Evolutionary conservation across 139 green algal genomes (phyloP).

Genomic region (Yamagishiella unicocca): DNA sequence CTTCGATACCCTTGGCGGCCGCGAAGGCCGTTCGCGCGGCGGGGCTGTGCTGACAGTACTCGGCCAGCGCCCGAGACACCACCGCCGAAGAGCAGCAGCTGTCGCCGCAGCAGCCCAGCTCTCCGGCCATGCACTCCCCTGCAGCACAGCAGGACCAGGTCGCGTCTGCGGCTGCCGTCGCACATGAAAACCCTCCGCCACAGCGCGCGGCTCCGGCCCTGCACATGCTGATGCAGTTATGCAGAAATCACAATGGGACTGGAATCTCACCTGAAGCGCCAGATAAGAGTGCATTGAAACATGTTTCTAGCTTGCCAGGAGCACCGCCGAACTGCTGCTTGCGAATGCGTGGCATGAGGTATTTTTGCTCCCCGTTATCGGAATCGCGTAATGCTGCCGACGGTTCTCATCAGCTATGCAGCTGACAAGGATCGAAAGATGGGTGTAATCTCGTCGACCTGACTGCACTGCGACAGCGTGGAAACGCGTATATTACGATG

Average conservation of each 20-base stretch:
- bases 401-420: too few species aligned
- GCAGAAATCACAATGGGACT: not conserved
- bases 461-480: too few species aligned
- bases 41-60: constrained; percentile 39
- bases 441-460: too few species aligned
- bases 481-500: too few species aligned
- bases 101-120: constrained; percentile 42
- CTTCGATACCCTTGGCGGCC: constrained; percentile 6
- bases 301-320: not conserved
- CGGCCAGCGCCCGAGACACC: constrained; percentile 1
- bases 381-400: too few species aligned
- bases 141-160: not conserved
- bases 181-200: too few species aligned
- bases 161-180: too few species aligned
- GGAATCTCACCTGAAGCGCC: not conserved
- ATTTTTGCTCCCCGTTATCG: too few species aligned
- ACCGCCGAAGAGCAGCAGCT: constrained; percentile 26
- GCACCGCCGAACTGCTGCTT: not conserved
- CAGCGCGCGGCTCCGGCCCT: too few species aligned
- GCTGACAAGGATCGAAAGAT: too few species aligned
- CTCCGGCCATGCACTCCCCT: constrained; percentile 33
- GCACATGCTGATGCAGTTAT: too few species aligned
- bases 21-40: constrained; percentile 21
- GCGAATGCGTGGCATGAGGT: constrained; percentile 40
- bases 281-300: constrained; percentile 1